A percentile compares a stretch with the other conserved stretches of the same genome.
Conservation (phyloP, 352 stramenopile genomes). For the Globisporangium ultimum region DNA sequence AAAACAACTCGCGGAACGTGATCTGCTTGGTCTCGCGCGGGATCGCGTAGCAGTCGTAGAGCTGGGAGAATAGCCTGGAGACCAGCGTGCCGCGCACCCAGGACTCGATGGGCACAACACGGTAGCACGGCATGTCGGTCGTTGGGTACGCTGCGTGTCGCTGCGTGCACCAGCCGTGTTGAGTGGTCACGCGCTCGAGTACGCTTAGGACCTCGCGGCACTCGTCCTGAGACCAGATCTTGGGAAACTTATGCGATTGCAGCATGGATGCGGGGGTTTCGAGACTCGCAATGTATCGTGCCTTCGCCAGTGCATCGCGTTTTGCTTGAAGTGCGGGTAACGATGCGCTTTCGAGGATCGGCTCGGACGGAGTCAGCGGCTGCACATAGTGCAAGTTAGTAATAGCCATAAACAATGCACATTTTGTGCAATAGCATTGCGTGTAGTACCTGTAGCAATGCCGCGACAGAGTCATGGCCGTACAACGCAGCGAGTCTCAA, state of each 20-base stretch:
- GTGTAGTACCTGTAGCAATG: conserved; percentile 31
- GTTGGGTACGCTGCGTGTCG: conserved; percentile 81
- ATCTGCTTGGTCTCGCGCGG: conserved; percentile 33
- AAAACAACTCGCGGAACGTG: conserved; percentile 85
- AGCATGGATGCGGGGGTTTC: conserved; percentile 40
- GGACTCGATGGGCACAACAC: conserved; percentile 52
- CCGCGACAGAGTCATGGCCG: conserved; percentile 27
- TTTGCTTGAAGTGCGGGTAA: conserved; percentile 23
- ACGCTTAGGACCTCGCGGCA: conserved; percentile 34
- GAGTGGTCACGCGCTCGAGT: conserved; percentile 32
- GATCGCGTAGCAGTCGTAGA: conserved; percentile 44
- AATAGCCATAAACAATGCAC: background rate
- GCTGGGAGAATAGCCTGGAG: conserved; percentile 53
- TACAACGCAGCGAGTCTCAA: conserved; percentile 49
- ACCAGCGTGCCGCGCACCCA: conserved; percentile 61
- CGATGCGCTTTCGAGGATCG: background rate
- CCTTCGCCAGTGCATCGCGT: conserved; percentile 40
- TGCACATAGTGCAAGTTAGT: background rate
- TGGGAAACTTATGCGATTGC: conserved; percentile 34
- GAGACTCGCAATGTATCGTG: conserved; percentile 50
- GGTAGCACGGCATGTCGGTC: conserved; percentile 78
- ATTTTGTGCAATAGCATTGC: conserved; percentile 3
- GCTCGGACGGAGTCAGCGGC: background rate
- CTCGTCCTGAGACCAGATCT: conserved; percentile 53
- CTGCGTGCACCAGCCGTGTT: conserved; percentile 70